These are phyloP conservation scores for Claviceps quebecensis DNA, from an alignment of 2,329 filamentous ascomycete species.

Conservation along the genomic window DNA sequence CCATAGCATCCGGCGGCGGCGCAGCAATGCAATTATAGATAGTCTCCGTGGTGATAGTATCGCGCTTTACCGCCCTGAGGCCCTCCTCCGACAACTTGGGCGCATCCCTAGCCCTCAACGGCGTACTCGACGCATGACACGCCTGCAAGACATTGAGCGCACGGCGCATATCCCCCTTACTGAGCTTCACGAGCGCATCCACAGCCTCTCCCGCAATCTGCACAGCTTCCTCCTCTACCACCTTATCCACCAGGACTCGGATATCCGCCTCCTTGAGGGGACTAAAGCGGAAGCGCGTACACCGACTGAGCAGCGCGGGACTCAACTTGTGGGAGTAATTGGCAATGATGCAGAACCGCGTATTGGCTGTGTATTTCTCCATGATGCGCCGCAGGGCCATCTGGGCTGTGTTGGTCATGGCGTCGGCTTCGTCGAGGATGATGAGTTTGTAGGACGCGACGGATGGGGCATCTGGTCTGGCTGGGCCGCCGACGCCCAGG, in stretches of 20 bases:
- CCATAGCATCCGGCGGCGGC: conserved; percentile 78
- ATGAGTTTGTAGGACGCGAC: conserved; percentile 68
- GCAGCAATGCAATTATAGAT: conserved; percentile 98
- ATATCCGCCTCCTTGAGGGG: conserved; percentile 86
- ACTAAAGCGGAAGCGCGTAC: conserved; percentile 89
- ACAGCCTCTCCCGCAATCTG: conserved; percentile 70
- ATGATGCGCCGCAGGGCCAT: conserved; percentile 96
- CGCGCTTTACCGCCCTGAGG: conserved; percentile 50
- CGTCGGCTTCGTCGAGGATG: conserved; percentile 95
- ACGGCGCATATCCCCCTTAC: conserved; percentile 91
- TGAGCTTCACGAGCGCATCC: conserved; percentile 71
- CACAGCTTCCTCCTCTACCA: conserved; percentile 75
- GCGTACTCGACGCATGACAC: conserved; percentile 83
- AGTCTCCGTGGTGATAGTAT: conserved; percentile 72
- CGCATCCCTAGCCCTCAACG: conserved; percentile 45
- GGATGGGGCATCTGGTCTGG: background rate
- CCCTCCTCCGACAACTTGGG: conserved; percentile 39
- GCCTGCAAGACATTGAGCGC: conserved; percentile 93
- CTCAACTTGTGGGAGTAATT: conserved; percentile 98
- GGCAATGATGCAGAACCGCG: conserved; percentile 93
- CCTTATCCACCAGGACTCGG: conserved; percentile 69
- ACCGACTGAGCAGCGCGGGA: conserved; percentile 79
- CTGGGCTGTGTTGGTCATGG: conserved; percentile 97
- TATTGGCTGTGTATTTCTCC: conserved; percentile 98
- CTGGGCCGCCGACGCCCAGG: conserved; percentile 43